phyloP scores from a whole-genome alignment of 768 basidiomycete genomes.

The Termitomyces sp. region DNA sequence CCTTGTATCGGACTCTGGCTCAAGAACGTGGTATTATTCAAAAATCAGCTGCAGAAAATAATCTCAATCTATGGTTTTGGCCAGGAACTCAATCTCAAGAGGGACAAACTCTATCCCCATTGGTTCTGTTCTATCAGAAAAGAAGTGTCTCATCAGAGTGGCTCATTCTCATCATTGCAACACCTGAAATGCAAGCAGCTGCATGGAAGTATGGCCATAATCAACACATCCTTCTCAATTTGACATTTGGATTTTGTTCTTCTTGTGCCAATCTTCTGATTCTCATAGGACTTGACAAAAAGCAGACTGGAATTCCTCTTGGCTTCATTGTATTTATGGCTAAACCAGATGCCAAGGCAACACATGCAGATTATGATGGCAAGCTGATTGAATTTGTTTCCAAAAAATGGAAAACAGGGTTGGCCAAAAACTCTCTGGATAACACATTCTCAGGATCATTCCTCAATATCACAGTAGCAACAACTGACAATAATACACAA shows the following conservation, averaged over 20 bases:
- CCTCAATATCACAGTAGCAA: not conserved
- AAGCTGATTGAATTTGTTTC: not conserved
- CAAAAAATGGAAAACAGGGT: not conserved
- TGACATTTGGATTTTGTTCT: not conserved
- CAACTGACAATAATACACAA: not conserved
- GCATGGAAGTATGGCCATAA: not conserved
- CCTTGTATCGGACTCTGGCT: not conserved
- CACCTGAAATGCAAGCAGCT: not conserved
- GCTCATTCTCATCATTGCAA: not conserved
- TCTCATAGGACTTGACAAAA: not conserved
- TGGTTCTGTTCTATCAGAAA: not conserved
- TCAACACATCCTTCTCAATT: not conserved
- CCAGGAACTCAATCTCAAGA: not conserved
- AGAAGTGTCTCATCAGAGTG: not conserved
- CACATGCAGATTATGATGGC: not conserved
- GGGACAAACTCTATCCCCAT: not conserved
- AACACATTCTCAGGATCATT: not conserved
- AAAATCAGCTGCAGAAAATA: not conserved
- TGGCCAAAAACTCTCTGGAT: not conserved
- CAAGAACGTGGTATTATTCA: not conserved
- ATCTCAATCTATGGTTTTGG: not conserved
- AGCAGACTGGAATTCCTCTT: not conserved
- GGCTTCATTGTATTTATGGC: not conserved
- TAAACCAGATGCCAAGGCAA: not conserved
- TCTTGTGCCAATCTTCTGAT: not conserved